Percentiles rank a stretch among this genome's conserved stretches.
Conservation (phyloP, 208 protist species). For the Leishmania braziliensis region DNA sequence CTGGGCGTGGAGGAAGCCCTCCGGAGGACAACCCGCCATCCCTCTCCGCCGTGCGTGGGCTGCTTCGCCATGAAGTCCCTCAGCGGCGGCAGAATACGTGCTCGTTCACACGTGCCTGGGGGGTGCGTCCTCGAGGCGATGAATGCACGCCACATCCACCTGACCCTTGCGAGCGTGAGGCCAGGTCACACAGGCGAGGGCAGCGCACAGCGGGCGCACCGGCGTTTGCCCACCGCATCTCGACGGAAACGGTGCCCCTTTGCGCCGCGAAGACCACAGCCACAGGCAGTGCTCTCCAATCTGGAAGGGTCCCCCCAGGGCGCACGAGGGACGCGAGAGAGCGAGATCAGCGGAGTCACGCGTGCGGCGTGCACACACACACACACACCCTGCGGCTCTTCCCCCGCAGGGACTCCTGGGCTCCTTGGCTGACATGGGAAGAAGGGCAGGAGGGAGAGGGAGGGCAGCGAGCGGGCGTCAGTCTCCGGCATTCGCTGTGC, state of each 20-base stretch:
- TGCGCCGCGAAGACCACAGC: neutral
- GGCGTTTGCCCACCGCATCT: no score
- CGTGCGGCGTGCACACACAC: neutral
- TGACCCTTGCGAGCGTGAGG: neutral
- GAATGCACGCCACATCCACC: no score
- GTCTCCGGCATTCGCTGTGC: neutral
- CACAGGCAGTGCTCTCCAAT: neutral
- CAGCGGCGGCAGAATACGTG: neutral
- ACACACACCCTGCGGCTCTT: no score
- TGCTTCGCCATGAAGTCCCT: no score
- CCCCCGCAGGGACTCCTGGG: neutral
- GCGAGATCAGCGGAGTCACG: neutral
- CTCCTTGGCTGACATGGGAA: neutral
- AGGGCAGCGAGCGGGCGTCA: neutral
- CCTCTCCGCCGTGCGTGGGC: neutral
- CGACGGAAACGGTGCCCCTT: neutral
- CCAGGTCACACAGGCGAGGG: no score
- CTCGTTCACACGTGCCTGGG: no score
- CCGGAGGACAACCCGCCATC: neutral
- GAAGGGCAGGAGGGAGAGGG: no score
- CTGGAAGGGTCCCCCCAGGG: no score
- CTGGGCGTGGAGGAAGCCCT: neutral
- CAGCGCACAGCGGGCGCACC: no score
- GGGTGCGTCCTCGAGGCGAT: no score
- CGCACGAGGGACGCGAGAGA: neutral